Conservation (phyloP, 805 yeast species). For the Saccharomyces paradoxus region DNA sequence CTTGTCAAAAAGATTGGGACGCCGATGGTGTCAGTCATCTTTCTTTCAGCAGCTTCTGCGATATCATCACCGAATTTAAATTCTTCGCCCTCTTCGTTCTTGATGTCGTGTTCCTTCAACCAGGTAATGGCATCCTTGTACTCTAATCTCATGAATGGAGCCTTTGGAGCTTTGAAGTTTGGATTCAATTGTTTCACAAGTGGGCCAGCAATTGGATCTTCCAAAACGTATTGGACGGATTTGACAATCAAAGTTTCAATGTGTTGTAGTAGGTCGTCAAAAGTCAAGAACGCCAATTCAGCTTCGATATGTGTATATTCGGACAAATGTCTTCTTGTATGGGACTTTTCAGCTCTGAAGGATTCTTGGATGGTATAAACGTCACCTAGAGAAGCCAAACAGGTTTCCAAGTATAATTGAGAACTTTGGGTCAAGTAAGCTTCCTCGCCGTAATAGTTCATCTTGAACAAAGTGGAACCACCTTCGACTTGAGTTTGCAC, state of each 20-base stretch:
- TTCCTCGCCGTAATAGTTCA: constrained; percentile 94
- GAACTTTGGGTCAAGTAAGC: constrained; percentile 95
- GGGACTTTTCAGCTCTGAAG: constrained; percentile 97
- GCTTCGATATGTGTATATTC: constrained; percentile 97
- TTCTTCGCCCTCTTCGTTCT: constrained; percentile 87
- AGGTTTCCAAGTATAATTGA: constrained; percentile 92
- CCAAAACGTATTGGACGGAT: constrained; percentile 65
- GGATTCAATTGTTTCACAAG: constrained; percentile 90
- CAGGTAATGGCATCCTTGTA: constrained; percentile 88
- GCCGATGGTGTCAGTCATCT: constrained; percentile 92
- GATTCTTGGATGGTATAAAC: constrained; percentile 97
- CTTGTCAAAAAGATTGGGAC: constrained; percentile 85
- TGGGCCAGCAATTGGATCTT: constrained; percentile 90
- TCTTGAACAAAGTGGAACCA: constrained; percentile 88
- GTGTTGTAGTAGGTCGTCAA: constrained; percentile 80
- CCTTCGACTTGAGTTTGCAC: constrained; percentile 99
- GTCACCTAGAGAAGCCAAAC: constrained; percentile 93
- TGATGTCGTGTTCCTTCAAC: constrained; percentile 91
- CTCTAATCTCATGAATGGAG: constrained; percentile 86
- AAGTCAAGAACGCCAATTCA: constrained; percentile 79
- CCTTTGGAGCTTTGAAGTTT: constrained; percentile 66
- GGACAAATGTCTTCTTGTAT: constrained; percentile 94
- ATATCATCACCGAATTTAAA: constrained; percentile 98
- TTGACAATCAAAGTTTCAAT: constrained; percentile 70
- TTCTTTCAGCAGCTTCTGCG: constrained; percentile 98